Evolutionary conservation across 2,329 filamentous ascomycete genomes (phyloP).

Genomic region (Penicillium olsonii): DNA sequence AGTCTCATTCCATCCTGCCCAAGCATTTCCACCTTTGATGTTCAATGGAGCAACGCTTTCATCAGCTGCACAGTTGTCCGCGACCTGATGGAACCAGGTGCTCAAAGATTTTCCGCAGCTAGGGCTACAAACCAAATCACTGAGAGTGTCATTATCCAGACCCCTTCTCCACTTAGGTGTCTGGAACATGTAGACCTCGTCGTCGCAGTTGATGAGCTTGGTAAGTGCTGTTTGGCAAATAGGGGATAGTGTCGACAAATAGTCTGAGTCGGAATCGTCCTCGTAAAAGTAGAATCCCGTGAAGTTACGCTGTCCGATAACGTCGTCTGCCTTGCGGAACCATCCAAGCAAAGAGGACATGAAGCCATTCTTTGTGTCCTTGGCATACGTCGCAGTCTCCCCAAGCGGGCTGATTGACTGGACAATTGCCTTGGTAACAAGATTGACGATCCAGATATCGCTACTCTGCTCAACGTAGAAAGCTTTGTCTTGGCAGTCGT

Average conservation of each 20-base stretch:
- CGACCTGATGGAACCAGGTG: slow-evolving; percentile 14
- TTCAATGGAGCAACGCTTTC: background rate
- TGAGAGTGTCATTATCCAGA: slow-evolving; percentile 9
- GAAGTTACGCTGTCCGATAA: slow-evolving; percentile 10
- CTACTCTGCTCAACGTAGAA: slow-evolving; percentile 21
- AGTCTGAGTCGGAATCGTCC: too few relatives aligned
- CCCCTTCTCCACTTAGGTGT: too few relatives aligned
- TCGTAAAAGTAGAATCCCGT: too few relatives aligned
- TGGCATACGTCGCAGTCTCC: slow-evolving; percentile 11
- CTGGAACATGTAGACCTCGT: slow-evolving; percentile 1
- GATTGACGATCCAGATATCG: slow-evolving; percentile 25
- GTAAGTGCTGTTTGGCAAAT: slow-evolving; percentile 11
- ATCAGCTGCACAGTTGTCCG: background rate
- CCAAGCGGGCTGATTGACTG: slow-evolving; percentile 24
- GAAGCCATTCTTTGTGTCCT: slow-evolving; percentile 22
- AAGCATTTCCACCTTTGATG: slow-evolving; percentile 12
- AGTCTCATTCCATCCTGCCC: slow-evolving; percentile 21
- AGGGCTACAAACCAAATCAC: slow-evolving; percentile 16
- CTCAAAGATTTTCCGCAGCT: slow-evolving; percentile 11
- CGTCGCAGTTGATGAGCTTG: slow-evolving; percentile 7
- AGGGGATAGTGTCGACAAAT: too few relatives aligned
- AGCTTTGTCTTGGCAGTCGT: slow-evolving; percentile 51
- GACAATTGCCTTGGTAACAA: slow-evolving; percentile 24
- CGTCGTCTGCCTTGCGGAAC: slow-evolving; percentile 4
- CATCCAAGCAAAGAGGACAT: slow-evolving; percentile 24